Percentiles rank a stretch among this genome's conserved stretches.
phyloP scores from a whole-genome alignment of 2,329 filamentous ascomycete species.

The Diaporthe ilicicola region DNA sequence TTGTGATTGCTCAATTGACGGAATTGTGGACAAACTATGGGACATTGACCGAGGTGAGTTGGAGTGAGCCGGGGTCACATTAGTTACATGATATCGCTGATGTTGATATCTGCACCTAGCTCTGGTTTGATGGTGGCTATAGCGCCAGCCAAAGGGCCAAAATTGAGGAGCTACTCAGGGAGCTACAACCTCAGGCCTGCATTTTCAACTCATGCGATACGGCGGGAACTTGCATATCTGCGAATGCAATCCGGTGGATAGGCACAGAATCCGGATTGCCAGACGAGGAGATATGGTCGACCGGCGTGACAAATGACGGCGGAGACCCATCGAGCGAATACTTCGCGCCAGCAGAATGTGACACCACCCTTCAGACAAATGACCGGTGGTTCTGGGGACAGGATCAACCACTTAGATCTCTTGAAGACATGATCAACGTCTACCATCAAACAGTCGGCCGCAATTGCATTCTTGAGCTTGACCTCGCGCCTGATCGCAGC shows the following conservation, averaged over 20 bases:
- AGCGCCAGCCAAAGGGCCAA: constrained; percentile 36
- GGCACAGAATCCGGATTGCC: constrained; percentile 38
- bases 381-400: constrained; percentile 40
- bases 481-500: constrained; percentile 38
- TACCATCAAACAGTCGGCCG: constrained; percentile 39
- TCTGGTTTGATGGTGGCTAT: constrained; percentile 42
- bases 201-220: constrained; percentile 39
- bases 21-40: constrained; percentile 40
- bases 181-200: constrained; percentile 36
- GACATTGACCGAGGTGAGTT: constrained; percentile 37
- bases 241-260: constrained; percentile 38
- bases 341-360: constrained; percentile 38
- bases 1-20: constrained; percentile 38
- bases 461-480: constrained; percentile 39
- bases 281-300: constrained; percentile 39
- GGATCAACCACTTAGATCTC: constrained; percentile 35
- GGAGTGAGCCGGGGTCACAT: no score
- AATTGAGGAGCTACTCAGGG: constrained; percentile 35
- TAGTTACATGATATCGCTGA: not conserved
- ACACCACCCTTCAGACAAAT: constrained; percentile 38
- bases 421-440: constrained; percentile 38
- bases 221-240: constrained; percentile 37
- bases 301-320: constrained; percentile 35
- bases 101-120: constrained; percentile 25
- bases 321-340: constrained; percentile 37